Conservation (phyloP, 495 filamentous ascomycete species). For the Talaromyces liani region DNA sequence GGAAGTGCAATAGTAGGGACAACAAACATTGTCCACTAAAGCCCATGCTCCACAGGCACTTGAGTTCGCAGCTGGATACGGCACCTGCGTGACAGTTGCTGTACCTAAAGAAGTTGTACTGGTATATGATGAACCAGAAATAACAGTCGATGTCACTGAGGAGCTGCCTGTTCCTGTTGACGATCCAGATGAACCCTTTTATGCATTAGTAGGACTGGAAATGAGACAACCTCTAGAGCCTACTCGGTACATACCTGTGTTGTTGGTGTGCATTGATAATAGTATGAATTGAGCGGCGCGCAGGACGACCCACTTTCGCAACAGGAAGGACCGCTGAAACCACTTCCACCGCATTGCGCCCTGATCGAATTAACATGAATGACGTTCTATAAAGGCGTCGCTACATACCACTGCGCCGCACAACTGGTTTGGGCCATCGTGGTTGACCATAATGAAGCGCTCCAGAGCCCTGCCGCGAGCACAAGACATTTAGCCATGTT, state of each 20-base stretch:
- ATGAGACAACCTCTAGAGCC: too few relatives aligned
- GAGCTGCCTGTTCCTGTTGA: neutral
- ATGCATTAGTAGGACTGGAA: neutral
- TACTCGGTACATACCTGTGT: neutral
- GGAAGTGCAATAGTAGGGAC: conserved; percentile 6
- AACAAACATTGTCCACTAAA: conserved; percentile 5
- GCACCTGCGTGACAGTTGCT: neutral
- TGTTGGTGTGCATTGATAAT: conserved; percentile 4
- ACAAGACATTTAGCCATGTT: neutral
- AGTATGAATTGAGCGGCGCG: neutral
- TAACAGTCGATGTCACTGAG: neutral
- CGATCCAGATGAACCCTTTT: neutral
- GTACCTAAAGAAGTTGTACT: neutral
- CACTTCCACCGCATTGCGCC: neutral
- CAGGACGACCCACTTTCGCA: neutral
- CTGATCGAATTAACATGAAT: neutral
- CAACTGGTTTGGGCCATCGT: neutral
- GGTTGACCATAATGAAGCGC: neutral
- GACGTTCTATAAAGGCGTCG: neutral
- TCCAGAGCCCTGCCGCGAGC: neutral
- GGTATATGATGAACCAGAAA: neutral
- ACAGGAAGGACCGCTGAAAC: neutral
- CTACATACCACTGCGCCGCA: neutral
- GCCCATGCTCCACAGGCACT: neutral
- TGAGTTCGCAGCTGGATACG: neutral